A percentile compares a stretch with the other conserved stretches of the same genome.
Conservation (phyloP, 192 early-diverging fungal genomes). For the Rhizoclosmatium sp. region DNA sequence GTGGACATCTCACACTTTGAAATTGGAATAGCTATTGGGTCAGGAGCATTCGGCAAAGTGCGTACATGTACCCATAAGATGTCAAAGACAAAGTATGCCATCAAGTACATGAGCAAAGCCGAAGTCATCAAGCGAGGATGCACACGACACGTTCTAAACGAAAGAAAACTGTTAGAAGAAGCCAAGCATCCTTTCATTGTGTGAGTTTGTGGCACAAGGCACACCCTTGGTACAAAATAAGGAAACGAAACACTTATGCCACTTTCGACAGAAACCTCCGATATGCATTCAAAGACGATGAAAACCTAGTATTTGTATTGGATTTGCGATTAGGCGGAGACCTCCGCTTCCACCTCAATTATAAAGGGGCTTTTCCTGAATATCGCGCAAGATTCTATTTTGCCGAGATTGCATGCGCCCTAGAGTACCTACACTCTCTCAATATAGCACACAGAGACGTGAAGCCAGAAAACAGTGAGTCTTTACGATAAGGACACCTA, state of each 20-base stretch:
- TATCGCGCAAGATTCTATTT: slow-evolving; percentile 83
- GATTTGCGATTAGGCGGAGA: slow-evolving; percentile 97
- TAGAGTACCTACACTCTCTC: slow-evolving; percentile 82
- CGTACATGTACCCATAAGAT: not conserved
- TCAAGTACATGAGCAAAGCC: slow-evolving; percentile 16
- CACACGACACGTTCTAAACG: slow-evolving; percentile 76
- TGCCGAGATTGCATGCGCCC: slow-evolving; percentile 84
- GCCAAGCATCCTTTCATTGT: slow-evolving; percentile 83
- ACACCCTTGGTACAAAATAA: not conserved
- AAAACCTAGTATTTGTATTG: slow-evolving; percentile 92
- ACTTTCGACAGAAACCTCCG: slow-evolving; percentile 70
- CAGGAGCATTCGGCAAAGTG: slow-evolving; percentile 96
- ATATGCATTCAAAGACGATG: slow-evolving; percentile 96
- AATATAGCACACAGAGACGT: slow-evolving; percentile 91
- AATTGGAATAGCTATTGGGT: slow-evolving; percentile 88
- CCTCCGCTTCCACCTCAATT: slow-evolving; percentile 85
- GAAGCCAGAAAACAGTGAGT: slow-evolving; percentile 87
- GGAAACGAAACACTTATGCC: not conserved
- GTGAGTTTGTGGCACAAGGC: slow-evolving; percentile 31
- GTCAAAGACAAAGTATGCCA: slow-evolving; percentile 2
- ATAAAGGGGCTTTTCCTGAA: slow-evolving; percentile 76
- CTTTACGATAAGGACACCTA: slow-evolving; percentile 51
- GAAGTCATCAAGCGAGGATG: slow-evolving; percentile 5
- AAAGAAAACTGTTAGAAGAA: slow-evolving; percentile 85
- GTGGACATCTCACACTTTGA: slow-evolving; percentile 91